Evolutionary conservation across 306 rosid genomes (phyloP), one percentile per base, ranked within the genome.

Genomic region (Calophaca sinica): DNA sequence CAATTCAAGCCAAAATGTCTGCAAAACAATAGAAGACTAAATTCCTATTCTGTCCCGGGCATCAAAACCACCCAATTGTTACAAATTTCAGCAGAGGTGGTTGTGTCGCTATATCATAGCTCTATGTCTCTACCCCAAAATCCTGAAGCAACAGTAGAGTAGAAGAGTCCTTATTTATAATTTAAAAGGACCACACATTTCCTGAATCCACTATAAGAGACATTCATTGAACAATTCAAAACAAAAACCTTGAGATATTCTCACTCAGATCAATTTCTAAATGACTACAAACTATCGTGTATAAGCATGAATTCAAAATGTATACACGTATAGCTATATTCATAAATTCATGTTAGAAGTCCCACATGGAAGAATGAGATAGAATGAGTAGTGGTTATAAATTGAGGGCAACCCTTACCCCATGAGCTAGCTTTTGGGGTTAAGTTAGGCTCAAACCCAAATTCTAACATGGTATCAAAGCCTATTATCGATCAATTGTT

Each of bases 231-330:
- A 31, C 33, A 66, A 75, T 28, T 45, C 41, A 51, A 74, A 64
- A 28, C 15, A 13, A 45, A 75, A 70, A 29, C 5, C 38, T 51
- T n/a, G 29, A 68, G 41, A 64, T 9, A 28, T 57, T 69, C 45
- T 36, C 31, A 38, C 41, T n/a, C 14, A 29, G 26, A 68, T 26
- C 66, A 61, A 52, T 39, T 60, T 72, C 42, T 64, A 77, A 11
- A 57, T 62, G 28, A 73, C 50, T 3, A 41, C 12, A 77, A 50
- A 63, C 28, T 50, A 36, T 26, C 9, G 26, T 4, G 58, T 48
- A 57, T 58, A 35, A 68, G 57, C 45, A 58, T 31, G 53, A 68
- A 65, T 38, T 64, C 28, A 61, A 59, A 15, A 83, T 63, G 6
- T 9, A 42, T 42, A 64, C 15, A 64, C 8, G 2, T 41, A 41